Conservation (phyloP, 805 yeast species). For the Lipomyces chichibuensis region DNA sequence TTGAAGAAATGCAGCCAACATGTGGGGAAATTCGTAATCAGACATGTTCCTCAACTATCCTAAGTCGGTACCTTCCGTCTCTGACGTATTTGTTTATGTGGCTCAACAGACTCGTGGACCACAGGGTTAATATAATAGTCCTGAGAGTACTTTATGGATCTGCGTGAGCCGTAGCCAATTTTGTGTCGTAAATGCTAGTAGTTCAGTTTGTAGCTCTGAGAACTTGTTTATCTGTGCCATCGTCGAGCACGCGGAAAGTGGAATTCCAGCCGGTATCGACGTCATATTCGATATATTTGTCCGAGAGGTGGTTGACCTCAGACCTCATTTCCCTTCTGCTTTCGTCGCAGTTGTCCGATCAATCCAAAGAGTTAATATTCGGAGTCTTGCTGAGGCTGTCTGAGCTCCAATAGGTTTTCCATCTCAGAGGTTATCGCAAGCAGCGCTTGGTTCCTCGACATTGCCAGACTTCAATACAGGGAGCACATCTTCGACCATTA, state of each 20-base stretch:
- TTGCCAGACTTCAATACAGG: neutral
- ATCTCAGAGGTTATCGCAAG: neutral
- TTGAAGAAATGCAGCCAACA: too few relatives aligned
- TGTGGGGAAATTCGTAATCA: too few relatives aligned
- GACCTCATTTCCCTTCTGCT: constrained; percentile 1
- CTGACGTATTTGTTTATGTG: too few relatives aligned
- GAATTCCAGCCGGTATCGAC: neutral
- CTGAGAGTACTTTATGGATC: constrained; percentile 2
- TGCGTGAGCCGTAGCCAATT: constrained; percentile 6
- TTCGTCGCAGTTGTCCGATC: neutral
- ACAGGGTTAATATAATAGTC: too few relatives aligned
- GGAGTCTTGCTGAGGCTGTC: neutral
- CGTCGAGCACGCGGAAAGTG: neutral
- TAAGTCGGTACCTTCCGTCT: too few relatives aligned
- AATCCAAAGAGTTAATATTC: neutral
- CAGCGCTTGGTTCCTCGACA: neutral
- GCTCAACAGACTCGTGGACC: too few relatives aligned
- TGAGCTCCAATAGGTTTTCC: neutral
- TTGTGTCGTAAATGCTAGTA: neutral
- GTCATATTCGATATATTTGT: neutral
- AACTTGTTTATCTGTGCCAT: constrained; percentile 5
- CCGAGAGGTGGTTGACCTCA: neutral
- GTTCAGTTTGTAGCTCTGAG: neutral
- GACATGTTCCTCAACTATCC: too few relatives aligned
- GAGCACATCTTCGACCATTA: constrained; percentile 2